phyloP scores from a whole-genome alignment of 2,329 filamentous ascomycete species.

The Akanthomyces uredinophilus region DNA sequence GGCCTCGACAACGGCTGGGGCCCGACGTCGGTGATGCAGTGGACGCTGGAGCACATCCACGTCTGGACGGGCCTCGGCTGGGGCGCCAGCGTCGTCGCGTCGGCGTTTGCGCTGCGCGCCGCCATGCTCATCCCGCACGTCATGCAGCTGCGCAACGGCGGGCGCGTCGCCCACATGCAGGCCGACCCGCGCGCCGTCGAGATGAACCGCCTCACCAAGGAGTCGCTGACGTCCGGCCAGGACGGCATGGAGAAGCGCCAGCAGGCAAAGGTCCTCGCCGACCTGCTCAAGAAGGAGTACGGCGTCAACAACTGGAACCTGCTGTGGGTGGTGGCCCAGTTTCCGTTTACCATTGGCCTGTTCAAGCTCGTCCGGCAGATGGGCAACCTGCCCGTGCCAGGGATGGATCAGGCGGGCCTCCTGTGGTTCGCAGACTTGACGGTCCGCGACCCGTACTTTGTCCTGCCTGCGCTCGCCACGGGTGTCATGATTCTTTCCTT shows the following conservation, averaged over 20 bases:
- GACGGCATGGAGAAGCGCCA: slow-evolving; percentile 37
- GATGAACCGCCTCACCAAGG: slow-evolving; percentile 46
- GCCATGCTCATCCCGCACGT: slow-evolving; percentile 58
- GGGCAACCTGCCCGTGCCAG: slow-evolving; percentile 73
- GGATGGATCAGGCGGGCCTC: slow-evolving; percentile 63
- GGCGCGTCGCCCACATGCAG: slow-evolving; percentile 55
- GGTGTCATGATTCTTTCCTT: slow-evolving; percentile 53
- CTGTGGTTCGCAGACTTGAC: slow-evolving; percentile 80
- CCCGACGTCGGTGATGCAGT: slow-evolving; percentile 68
- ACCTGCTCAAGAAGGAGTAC: slow-evolving; percentile 34
- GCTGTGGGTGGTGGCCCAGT: slow-evolving; percentile 36
- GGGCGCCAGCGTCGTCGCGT: slow-evolving; percentile 68
- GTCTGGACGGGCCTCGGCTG: slow-evolving; percentile 71
- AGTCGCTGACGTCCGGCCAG: slow-evolving; percentile 22
- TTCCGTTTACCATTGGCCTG: slow-evolving; percentile 72
- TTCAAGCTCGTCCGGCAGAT: slow-evolving; percentile 75
- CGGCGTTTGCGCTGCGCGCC: slow-evolving; percentile 60
- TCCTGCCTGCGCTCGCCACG: slow-evolving; percentile 63
- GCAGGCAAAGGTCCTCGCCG: slow-evolving; percentile 30
- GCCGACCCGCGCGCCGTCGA: slow-evolving; percentile 48
- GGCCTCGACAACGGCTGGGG: slow-evolving; percentile 79
- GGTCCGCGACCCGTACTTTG: slow-evolving; percentile 67
- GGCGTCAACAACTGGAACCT: slow-evolving; percentile 29
- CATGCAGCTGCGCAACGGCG: slow-evolving; percentile 29
- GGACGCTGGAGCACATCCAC: slow-evolving; percentile 75